These are phyloP conservation scores for Neurospora tetrasperma DNA, from an alignment of 495 filamentous ascomycete genomes.

Conservation along the genomic window DNA sequence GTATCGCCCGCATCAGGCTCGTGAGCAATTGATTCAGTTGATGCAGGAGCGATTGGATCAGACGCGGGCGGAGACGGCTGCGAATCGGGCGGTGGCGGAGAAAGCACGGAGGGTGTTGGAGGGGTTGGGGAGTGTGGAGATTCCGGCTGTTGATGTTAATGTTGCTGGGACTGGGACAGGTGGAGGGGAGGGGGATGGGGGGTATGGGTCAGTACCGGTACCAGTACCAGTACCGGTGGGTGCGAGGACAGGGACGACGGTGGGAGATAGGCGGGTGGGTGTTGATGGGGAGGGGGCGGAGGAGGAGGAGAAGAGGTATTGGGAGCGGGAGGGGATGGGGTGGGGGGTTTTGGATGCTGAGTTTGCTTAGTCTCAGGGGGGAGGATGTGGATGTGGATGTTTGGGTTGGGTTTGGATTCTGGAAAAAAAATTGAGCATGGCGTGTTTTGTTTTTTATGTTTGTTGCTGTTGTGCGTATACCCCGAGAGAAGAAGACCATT, in stretches of 20 bases:
- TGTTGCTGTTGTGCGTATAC: not conserved
- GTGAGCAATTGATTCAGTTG: constrained; percentile 79
- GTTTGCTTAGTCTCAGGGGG: constrained; percentile 2
- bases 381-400: not conserved
- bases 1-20: constrained; percentile 89
- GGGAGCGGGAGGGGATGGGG: constrained; percentile 4
- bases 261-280: not conserved
- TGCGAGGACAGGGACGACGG: not conserved
- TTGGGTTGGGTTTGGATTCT: not conserved
- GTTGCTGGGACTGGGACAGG: no score
- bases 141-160: constrained; percentile 2
- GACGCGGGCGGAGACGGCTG: constrained; percentile 66
- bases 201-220: not conserved
- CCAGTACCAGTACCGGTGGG: no score
- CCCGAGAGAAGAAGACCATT: not conserved
- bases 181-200: no score
- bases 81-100: constrained; percentile 59
- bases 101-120: constrained; percentile 62
- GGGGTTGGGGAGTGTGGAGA: constrained; percentile 43
- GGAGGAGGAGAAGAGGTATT: constrained; percentile 2
- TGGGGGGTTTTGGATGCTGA: constrained; percentile 14
- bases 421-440: not conserved
- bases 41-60: constrained; percentile 82
- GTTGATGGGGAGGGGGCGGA: constrained; percentile 1
- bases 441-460: not conserved